A percentile compares a stretch with the other conserved stretches of the same genome.
Conservation (phyloP, 371 early-diverging fungal species). For the Mortierella sp. region DNA sequence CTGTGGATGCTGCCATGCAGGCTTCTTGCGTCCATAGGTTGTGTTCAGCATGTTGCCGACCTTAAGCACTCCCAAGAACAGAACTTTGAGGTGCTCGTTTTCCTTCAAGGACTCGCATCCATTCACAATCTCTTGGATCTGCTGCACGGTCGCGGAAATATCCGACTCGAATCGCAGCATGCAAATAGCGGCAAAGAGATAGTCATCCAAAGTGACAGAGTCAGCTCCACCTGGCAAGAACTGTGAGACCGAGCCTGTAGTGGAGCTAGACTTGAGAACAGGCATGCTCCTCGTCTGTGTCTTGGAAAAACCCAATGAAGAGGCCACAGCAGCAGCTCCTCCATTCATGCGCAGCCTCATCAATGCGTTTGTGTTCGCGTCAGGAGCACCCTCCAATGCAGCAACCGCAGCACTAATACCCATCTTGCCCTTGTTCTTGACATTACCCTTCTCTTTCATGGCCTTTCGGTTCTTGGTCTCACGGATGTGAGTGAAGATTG, state of each 20-base stretch:
- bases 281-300: no score
- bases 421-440: no score
- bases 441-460: background rate
- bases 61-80: conserved; percentile 44
- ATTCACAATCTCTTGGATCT: conserved; percentile 33
- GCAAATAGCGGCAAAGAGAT: conserved; percentile 35
- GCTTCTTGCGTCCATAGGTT: conserved; percentile 41
- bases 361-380: background rate
- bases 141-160: conserved; percentile 19
- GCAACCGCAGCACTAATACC: background rate
- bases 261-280: no score
- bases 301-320: no score
- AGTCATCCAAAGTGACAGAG: conserved; percentile 24
- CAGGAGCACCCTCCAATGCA: background rate
- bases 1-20: conserved; percentile 26
- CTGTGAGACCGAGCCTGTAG: no score
- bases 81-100: conserved; percentile 32
- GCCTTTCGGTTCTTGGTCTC: background rate
- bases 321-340: no score
- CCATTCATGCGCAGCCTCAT: no score
- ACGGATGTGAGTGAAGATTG: conserved; percentile 19
- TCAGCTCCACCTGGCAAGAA: no score
- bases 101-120: conserved; percentile 39
- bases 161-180: conserved; percentile 45
- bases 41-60: conserved; percentile 52